These are phyloP conservation scores for Leptodermis oblonga DNA, from an alignment of 257 asterid genomes.

Conservation along the genomic window DNA sequence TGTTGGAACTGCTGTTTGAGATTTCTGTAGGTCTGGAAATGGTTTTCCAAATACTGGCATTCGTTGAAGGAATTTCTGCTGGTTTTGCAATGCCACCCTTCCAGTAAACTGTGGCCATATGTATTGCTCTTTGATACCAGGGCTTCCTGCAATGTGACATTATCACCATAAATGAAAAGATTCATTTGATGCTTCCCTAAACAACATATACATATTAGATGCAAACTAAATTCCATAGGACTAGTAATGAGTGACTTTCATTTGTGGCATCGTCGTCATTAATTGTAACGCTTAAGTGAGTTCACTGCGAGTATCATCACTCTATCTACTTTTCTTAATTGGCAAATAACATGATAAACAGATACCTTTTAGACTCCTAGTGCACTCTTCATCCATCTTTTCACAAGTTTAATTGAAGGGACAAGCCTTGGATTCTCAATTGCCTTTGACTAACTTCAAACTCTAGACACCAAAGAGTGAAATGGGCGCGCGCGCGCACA, in stretches of 20 bases:
- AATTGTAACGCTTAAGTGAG: no score
- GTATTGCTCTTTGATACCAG: constrained; percentile 87
- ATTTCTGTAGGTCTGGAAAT: constrained; percentile 39
- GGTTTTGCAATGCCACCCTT: constrained; percentile 41
- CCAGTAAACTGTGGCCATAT: constrained; percentile 62
- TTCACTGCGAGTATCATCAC: no score
- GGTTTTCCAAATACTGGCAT: constrained; percentile 45
- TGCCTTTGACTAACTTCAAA: neutral
- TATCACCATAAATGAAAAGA: neutral
- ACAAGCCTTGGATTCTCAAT: constrained; percentile 2
- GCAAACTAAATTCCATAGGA: no score
- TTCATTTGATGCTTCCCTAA: neutral
- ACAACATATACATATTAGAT: neutral
- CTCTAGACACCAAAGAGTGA: neutral
- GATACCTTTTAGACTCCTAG: neutral
- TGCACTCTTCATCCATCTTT: neutral
- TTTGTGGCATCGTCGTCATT: no score
- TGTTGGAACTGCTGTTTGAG: constrained; percentile 25
- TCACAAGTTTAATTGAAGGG: neutral
- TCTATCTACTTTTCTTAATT: no score
- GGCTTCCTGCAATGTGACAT: constrained; percentile 48
- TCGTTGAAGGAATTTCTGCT: constrained; percentile 38
- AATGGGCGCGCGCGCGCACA: no score
- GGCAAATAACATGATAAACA: neutral
- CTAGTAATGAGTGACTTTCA: no score